These are phyloP conservation scores for Lepidopterella palustris DNA, from an alignment of 495 filamentous ascomycete genomes.

Conservation along the genomic window DNA sequence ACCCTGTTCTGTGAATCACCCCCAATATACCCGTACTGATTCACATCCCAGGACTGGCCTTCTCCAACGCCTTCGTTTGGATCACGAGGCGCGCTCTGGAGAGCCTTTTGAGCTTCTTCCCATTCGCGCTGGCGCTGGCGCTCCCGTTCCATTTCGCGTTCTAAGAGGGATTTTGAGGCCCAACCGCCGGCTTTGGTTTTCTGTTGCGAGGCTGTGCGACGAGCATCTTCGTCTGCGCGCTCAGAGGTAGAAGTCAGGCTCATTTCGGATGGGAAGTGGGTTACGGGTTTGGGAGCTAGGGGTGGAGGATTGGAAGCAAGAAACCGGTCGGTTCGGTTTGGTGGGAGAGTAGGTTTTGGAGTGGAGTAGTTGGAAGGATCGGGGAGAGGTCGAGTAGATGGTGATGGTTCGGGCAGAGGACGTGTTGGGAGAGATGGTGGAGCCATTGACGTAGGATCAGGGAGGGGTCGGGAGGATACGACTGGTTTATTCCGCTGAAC, in stretches of 20 bases:
- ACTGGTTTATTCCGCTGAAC: constrained; percentile 40
- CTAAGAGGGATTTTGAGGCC: constrained; percentile 75
- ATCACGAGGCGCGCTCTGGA: constrained; percentile 48
- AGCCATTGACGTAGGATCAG: constrained; percentile 25
- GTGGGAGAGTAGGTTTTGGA: background rate
- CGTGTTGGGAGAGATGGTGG: constrained; percentile 30
- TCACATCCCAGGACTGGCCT: constrained; percentile 66
- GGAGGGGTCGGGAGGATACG: constrained; percentile 38
- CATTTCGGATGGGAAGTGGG: constrained; percentile 54
- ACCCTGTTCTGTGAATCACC: constrained; percentile 79
- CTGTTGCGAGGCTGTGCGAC: constrained; percentile 54
- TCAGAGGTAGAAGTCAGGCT: constrained; percentile 48
- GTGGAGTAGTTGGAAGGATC: constrained; percentile 45
- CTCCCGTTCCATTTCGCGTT: constrained; percentile 95
- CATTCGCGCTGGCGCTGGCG: constrained; percentile 88
- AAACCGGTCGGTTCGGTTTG: constrained; percentile 39
- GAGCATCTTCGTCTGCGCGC: constrained; percentile 61
- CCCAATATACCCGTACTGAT: constrained; percentile 81
- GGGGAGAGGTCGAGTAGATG: constrained; percentile 45
- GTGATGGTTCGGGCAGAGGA: constrained; percentile 43
- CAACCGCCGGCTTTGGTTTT: constrained; percentile 70
- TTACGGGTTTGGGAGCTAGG: constrained; percentile 40
- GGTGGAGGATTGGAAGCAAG: constrained; percentile 48
- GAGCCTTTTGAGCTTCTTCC: constrained; percentile 83
- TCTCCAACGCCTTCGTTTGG: constrained; percentile 44